Percentiles rank a stretch among this genome's conserved stretches.
These are phyloP conservation scores for Fusarium piperis DNA, from an alignment of 2,329 filamentous ascomycete species.

Conservation along the genomic window DNA sequence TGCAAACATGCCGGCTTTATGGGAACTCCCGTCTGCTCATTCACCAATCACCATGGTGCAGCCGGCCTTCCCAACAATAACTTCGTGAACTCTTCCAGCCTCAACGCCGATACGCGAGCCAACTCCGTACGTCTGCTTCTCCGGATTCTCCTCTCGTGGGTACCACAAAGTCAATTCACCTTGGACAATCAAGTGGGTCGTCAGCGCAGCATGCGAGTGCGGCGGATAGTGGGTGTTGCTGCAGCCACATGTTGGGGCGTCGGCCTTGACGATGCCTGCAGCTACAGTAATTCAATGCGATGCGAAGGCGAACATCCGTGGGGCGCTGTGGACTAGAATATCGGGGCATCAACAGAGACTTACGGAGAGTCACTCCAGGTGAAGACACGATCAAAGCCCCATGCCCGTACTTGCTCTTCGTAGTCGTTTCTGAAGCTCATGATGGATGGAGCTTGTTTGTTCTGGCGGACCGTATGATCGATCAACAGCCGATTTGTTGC, in stretches of 20 bases:
- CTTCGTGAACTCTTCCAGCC: slow-evolving; percentile 71
- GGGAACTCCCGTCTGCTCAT: slow-evolving; percentile 40
- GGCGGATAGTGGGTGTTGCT: slow-evolving; percentile 76
- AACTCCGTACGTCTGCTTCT: slow-evolving; percentile 67
- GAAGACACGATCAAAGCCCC: slow-evolving; percentile 76
- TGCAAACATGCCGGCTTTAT: not conserved
- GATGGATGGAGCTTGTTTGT: slow-evolving; percentile 7
- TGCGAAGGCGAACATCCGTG: not conserved
- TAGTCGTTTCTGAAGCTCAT: slow-evolving; percentile 43
- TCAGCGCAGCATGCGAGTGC: slow-evolving; percentile 71
- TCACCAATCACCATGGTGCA: slow-evolving; percentile 76
- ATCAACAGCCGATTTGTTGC: not conserved
- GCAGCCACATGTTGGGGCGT: slow-evolving; percentile 21
- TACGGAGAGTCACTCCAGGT: slow-evolving; percentile 78
- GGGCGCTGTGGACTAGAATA: not conserved
- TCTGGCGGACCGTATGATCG: not conserved
- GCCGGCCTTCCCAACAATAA: slow-evolving; percentile 72
- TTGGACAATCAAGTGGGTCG: slow-evolving; percentile 74
- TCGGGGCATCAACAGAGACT: slow-evolving; percentile 45
- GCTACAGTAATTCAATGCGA: slow-evolving; percentile 7
- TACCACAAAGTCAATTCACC: slow-evolving; percentile 75
- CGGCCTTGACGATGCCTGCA: not conserved
- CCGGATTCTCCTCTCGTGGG: slow-evolving; percentile 64
- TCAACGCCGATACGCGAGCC: slow-evolving; percentile 75
- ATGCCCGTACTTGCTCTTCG: slow-evolving; percentile 71